phyloP scores from a whole-genome alignment of 768 basidiomycete species.

The Termitomyces sp. region DNA sequence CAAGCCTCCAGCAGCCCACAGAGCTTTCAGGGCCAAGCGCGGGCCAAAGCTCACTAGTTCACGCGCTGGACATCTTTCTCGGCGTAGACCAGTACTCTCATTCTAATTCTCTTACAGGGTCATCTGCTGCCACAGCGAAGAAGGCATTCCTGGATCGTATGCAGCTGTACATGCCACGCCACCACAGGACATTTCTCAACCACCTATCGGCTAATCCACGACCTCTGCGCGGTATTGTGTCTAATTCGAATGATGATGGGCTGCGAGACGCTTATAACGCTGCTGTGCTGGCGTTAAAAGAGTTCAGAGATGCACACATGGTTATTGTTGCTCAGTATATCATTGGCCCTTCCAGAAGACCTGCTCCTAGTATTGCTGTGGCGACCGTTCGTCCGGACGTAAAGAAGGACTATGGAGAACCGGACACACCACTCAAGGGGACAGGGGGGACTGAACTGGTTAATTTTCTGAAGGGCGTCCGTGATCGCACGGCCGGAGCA shows the following conservation, averaged over 20 bases:
- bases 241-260: slow-evolving; percentile 24
- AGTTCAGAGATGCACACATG: slow-evolving; percentile 79
- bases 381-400: slow-evolving; percentile 12
- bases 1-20: slow-evolving; percentile 35
- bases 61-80: slow-evolving; percentile 72
- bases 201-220: slow-evolving; percentile 63
- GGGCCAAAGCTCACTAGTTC: slow-evolving; percentile 79
- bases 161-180: slow-evolving; percentile 82
- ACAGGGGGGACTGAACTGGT: slow-evolving; percentile 82
- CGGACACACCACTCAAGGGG: slow-evolving; percentile 44
- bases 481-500: slow-evolving; percentile 62
- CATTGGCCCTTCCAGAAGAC: slow-evolving; percentile 60
- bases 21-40: slow-evolving; percentile 83
- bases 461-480: slow-evolving; percentile 71
- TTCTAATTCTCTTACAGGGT: slow-evolving; percentile 18
- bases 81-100: slow-evolving; percentile 57
- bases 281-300: slow-evolving; percentile 64
- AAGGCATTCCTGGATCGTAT: slow-evolving; percentile 66
- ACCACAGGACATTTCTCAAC: slow-evolving; percentile 72
- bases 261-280: slow-evolving; percentile 63
- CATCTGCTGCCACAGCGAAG: slow-evolving; percentile 21
- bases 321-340: slow-evolving; percentile 76
- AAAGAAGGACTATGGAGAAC: slow-evolving; percentile 14
- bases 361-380: slow-evolving; percentile 19
- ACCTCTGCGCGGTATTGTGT: slow-evolving; percentile 59